Base-by-base conservation (phyloP, 345 rosid genomes). In the Theobroma cacao region DNA sequence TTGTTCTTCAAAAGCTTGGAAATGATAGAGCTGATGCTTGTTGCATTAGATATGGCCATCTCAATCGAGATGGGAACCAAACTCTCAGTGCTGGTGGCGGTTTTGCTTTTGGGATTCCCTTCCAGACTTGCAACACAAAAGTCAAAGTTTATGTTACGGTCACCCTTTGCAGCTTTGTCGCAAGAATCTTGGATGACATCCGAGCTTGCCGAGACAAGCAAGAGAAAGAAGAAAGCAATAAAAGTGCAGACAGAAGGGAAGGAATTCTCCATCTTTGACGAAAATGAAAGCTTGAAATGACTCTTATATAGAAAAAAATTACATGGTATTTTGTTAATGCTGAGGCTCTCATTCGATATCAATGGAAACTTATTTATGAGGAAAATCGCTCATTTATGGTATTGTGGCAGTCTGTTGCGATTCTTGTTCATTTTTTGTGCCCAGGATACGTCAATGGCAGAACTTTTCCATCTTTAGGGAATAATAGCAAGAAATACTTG, bases 41-140 rank as follows among this genome's bases (percentile, higher is more conserved):
- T 83, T 8, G 75, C 79, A 55, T 86, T 87, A 0, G 82, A 45
- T 4, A 36, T 65, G 52, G 84, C 76, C 4, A 67, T 43, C 3
- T 69, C 61, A 0, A 84, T 80, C 5, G 91, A 74, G 56, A 82
- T 73, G 0, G 26, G 31, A 24, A 61, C 80, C 45, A 88, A 56
- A 20, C 41, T 85, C 8, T 47, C 64, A 4, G 72, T 74, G 81
- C 26, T 76, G 8, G 87, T 80, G 11, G 87, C 78, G 0, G 56
- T 72, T 72, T 79, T 65, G 81, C 79, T 70, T 34, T 65, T 77
- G 3, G 88, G 84, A 33, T 78, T 73, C 38, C 43, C 74, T 79
- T 82, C 75, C 0, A 88, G 78, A 28, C 40, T 59, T 18, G 72
- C 72, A 66, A 85, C 52, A 52, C 89, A 90, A 55, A 83, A 82